A percentile compares a stretch with the other conserved stretches of the same genome.
phyloP scores from a whole-genome alignment of 1,139 yeast species.

The Suzukiozyma palmioleophila region DNA sequence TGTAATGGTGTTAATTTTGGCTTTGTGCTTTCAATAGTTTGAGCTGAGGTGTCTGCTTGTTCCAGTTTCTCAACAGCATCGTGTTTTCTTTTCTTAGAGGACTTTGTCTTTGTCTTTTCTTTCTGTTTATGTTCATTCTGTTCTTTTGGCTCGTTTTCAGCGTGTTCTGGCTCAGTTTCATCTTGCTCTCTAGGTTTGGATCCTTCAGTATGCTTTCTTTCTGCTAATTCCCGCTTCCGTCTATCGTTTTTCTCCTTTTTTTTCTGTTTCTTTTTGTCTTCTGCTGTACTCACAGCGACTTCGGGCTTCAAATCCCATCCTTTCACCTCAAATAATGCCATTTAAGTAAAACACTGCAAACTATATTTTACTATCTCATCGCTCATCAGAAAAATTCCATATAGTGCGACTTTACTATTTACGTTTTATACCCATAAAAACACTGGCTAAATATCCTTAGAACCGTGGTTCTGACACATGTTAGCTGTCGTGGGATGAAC shows the following conservation, averaged over 20 bases:
- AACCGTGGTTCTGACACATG: not conserved
- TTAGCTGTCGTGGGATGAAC: constrained; percentile 1
- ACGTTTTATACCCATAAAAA: not conserved
- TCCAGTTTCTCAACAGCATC: constrained; percentile 7
- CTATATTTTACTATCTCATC: constrained; percentile 1
- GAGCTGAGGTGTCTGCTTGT: constrained; percentile 4
- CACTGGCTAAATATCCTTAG: not conserved
- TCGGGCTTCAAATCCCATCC: constrained; percentile 73
- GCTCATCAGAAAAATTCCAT: not conserved
- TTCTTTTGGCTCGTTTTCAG: constrained; percentile 10
- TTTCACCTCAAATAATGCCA: constrained; percentile 74
- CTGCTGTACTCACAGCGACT: constrained; percentile 43
- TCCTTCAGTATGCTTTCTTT: constrained; percentile 11
- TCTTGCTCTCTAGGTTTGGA: constrained; percentile 10
- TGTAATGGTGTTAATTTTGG: constrained; percentile 82
- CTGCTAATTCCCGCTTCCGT: constrained; percentile 11
- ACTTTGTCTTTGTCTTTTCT: constrained; percentile 5
- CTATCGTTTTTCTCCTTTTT: constrained; percentile 23
- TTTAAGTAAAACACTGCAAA: constrained; percentile 15
- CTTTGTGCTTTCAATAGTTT: constrained; percentile 2
- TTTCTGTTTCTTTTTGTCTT: constrained; percentile 28
- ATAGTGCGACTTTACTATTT: not conserved
- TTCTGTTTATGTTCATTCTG: constrained; percentile 7
- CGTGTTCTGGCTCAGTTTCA: constrained; percentile 7
- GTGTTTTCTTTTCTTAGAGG: constrained; percentile 8